Percentiles rank a stretch among this genome's conserved stretches.
These are phyloP conservation scores for Thelonectria discophora DNA, from an alignment of 2,329 filamentous ascomycete genomes.

Conservation along the genomic window DNA sequence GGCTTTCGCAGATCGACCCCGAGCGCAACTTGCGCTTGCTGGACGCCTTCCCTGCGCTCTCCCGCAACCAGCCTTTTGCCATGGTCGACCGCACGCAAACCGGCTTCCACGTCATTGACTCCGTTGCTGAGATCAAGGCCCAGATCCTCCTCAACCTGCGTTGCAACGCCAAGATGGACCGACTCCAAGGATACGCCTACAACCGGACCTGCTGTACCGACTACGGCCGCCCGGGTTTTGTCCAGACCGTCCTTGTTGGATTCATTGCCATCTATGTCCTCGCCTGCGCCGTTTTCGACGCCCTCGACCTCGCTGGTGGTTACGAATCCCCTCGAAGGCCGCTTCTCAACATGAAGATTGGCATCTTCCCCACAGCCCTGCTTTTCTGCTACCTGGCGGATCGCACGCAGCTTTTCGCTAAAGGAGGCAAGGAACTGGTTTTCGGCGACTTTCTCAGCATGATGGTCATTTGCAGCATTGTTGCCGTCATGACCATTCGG, in stretches of 20 bases:
- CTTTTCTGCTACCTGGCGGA: constrained; percentile 42
- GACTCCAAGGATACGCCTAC: constrained; percentile 51
- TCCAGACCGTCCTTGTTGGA: constrained; percentile 38
- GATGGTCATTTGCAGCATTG: constrained; percentile 17
- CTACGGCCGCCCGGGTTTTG: constrained; percentile 47
- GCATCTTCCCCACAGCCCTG: constrained; percentile 40
- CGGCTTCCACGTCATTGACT: constrained; percentile 46
- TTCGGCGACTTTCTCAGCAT: constrained; percentile 32
- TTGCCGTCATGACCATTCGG: constrained; percentile 31
- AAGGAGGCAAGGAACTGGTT: constrained; percentile 40
- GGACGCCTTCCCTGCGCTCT: constrained; percentile 34
- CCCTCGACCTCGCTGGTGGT: constrained; percentile 26
- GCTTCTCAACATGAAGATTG: constrained; percentile 37
- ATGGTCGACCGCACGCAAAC: constrained; percentile 37
- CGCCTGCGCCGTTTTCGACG: constrained; percentile 32
- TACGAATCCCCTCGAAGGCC: constrained; percentile 20
- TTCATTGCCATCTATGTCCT: constrained; percentile 31
- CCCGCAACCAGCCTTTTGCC: constrained; percentile 29
- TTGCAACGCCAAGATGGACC: constrained; percentile 56
- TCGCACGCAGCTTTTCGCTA: constrained; percentile 42
- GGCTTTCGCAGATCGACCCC: constrained; percentile 21
- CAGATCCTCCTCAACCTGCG: constrained; percentile 61
- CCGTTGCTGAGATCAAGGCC: constrained; percentile 45
- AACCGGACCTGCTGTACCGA: constrained; percentile 62
- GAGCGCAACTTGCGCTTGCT: constrained; percentile 34